A percentile compares a stretch with the other conserved stretches of the same genome.
phyloP scores from a whole-genome alignment of 805 yeast species.

The Brettanomyces bruxellensis region DNA sequence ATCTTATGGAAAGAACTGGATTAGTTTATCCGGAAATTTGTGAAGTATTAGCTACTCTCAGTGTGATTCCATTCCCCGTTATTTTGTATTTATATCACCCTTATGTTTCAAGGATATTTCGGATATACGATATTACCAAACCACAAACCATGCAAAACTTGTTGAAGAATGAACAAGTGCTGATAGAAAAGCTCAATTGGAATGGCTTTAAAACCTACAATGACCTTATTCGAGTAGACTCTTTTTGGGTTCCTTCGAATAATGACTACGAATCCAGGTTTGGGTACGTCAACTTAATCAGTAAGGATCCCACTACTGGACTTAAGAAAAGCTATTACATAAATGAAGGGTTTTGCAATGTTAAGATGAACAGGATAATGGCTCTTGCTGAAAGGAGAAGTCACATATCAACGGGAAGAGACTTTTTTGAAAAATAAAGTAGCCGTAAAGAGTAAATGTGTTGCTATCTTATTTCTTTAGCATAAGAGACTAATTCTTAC shows the following conservation, averaged over 20 bases:
- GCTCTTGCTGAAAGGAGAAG: conserved; percentile 65
- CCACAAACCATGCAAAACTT: conserved; percentile 61
- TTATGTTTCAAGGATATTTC: conserved; percentile 62
- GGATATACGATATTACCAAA: conserved; percentile 54
- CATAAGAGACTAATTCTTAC: not conserved
- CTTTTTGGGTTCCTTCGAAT: conserved; percentile 30
- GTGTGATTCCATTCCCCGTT: conserved; percentile 49
- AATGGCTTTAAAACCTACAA: conserved; percentile 62
- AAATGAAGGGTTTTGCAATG: conserved; percentile 69
- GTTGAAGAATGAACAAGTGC: conserved; percentile 50
- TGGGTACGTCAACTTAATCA: conserved; percentile 44
- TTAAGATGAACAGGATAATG: conserved; percentile 80
- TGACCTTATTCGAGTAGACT: conserved; percentile 44
- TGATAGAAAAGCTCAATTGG: conserved; percentile 58
- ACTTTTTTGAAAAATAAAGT: conserved; percentile 13
- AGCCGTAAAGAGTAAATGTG: not conserved
- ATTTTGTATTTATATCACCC: conserved; percentile 47
- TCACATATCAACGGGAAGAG: conserved; percentile 62
- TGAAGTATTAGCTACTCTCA: conserved; percentile 29
- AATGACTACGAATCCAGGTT: conserved; percentile 25
- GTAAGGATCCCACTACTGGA: conserved; percentile 27
- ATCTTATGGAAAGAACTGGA: conserved; percentile 44
- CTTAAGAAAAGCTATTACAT: conserved; percentile 40
- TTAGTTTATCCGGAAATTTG: conserved; percentile 44
- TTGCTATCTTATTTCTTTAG: not conserved